phyloP scores from a whole-genome alignment of 2,329 filamentous ascomycete genomes.

The Penicillium italicum region DNA sequence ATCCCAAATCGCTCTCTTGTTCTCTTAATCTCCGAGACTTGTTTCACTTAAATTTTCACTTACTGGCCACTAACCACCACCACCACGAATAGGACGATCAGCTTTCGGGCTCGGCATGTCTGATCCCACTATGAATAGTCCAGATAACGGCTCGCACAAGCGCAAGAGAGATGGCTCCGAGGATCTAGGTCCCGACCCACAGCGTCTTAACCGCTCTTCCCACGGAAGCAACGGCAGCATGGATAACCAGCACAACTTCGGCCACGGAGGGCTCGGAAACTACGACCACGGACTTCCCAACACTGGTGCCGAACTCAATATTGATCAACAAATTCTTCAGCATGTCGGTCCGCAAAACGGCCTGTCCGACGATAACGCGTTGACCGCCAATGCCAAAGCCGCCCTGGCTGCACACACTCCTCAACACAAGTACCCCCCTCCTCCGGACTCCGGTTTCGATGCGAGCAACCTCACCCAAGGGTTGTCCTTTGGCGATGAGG shows the following conservation, averaged over 20 bases:
- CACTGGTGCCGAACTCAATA: slow-evolving; percentile 39
- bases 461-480: slow-evolving; percentile 36
- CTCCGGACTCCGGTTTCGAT: slow-evolving; percentile 42
- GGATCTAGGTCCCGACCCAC: slow-evolving; percentile 38
- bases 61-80: slow-evolving; percentile 18
- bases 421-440: slow-evolving; percentile 44
- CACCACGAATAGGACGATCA: slow-evolving; percentile 8
- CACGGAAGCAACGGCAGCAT: slow-evolving; percentile 41
- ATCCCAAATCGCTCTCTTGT: not conserved
- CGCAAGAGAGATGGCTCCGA: slow-evolving; percentile 42
- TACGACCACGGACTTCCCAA: slow-evolving; percentile 41
- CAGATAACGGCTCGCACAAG: slow-evolving; percentile 38
- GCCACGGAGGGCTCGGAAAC: slow-evolving; percentile 32
- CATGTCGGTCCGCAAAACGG: slow-evolving; percentile 54
- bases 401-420: slow-evolving; percentile 45
- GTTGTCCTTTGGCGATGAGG: slow-evolving; percentile 40
- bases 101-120: slow-evolving; percentile 30
- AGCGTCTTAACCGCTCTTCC: slow-evolving; percentile 41
- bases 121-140: slow-evolving; percentile 36
- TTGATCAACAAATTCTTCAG: slow-evolving; percentile 48
- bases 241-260: slow-evolving; percentile 35
- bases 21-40: not conserved
- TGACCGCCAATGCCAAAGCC: slow-evolving; percentile 48
- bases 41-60: not conserved
- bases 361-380: slow-evolving; percentile 46